phyloP scores from a whole-genome alignment of 2,329 filamentous ascomycete genomes.

The Fusarium aywerte region DNA sequence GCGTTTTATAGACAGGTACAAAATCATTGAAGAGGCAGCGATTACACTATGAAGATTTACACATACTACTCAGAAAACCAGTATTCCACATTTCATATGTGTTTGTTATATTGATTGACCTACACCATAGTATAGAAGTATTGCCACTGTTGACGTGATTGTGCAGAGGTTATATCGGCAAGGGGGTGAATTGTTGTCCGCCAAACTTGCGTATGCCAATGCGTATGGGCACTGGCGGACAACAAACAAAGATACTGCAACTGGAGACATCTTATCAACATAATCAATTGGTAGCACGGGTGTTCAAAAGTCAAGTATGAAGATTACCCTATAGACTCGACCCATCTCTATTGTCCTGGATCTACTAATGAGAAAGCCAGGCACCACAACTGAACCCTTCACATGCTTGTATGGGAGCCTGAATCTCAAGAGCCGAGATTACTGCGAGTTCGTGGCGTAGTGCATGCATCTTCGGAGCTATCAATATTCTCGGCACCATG shows the following conservation, averaged over 20 bases:
- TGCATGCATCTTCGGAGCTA: neutral
- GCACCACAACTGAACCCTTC: neutral
- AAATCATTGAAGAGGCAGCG: neutral
- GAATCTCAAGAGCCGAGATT: neutral
- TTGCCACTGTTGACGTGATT: neutral
- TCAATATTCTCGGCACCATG: neutral
- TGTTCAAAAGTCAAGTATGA: too few relatives aligned
- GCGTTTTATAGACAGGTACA: slow-evolving; percentile 29
- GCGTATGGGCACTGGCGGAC: too few relatives aligned
- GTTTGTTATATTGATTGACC: neutral
- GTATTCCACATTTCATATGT: neutral
- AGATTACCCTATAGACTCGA: neutral
- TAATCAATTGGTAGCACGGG: too few relatives aligned
- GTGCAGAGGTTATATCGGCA: too few relatives aligned
- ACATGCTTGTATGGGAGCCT: neutral
- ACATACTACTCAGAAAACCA: neutral
- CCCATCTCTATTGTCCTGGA: neutral
- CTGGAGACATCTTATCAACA: neutral
- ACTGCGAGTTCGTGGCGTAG: neutral
- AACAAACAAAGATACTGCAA: rapidly evolving
- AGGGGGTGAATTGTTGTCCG: neutral
- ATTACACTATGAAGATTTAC: neutral
- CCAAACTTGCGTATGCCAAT: neutral
- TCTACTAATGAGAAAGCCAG: neutral
- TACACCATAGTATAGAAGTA: neutral